A percentile compares a stretch with the other conserved stretches of the same genome.
Evolutionary conservation across 169 alveolate species (phyloP).

Genomic region (Babesia sp.): DNA sequence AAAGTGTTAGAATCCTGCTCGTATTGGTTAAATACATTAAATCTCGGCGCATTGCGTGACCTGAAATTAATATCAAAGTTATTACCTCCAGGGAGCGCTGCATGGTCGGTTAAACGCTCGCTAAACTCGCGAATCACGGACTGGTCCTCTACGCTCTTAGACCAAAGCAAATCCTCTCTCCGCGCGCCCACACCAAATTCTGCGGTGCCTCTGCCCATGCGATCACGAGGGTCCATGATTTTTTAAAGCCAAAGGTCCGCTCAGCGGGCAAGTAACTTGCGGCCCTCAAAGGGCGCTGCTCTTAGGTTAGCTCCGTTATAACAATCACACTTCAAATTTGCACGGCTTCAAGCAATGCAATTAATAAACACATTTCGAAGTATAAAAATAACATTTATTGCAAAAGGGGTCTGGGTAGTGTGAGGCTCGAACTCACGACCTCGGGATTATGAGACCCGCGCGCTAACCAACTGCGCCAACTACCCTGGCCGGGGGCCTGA

Average conservation of each 20-base stretch:
- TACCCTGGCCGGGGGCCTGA: slow-evolving; percentile 56
- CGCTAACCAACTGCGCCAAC: slow-evolving; percentile 93
- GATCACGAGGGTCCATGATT: not conserved
- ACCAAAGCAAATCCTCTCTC: not conserved
- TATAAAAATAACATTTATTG: not conserved
- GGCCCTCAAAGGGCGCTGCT: not conserved
- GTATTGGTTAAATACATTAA: not conserved
- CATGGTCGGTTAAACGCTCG: not conserved
- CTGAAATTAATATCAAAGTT: not conserved
- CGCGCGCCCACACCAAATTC: not conserved
- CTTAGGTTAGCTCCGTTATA: not conserved
- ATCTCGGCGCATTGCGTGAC: not conserved
- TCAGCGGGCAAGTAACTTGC: not conserved
- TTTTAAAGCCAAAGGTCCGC: not conserved
- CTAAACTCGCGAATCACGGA: not conserved
- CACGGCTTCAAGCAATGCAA: not conserved
- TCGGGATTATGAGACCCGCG: slow-evolving; percentile 92
- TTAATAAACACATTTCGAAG: not conserved
- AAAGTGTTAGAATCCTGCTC: not conserved
- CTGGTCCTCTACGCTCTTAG: not conserved
- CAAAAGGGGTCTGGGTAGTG: slow-evolving; percentile 73
- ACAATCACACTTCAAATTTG: not conserved
- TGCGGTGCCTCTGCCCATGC: not conserved
- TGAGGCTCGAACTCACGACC: slow-evolving; percentile 93
- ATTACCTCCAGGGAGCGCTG: not conserved